phyloP scores from a whole-genome alignment of 495 filamentous ascomycete species.

The Penicillium canariense region DNA sequence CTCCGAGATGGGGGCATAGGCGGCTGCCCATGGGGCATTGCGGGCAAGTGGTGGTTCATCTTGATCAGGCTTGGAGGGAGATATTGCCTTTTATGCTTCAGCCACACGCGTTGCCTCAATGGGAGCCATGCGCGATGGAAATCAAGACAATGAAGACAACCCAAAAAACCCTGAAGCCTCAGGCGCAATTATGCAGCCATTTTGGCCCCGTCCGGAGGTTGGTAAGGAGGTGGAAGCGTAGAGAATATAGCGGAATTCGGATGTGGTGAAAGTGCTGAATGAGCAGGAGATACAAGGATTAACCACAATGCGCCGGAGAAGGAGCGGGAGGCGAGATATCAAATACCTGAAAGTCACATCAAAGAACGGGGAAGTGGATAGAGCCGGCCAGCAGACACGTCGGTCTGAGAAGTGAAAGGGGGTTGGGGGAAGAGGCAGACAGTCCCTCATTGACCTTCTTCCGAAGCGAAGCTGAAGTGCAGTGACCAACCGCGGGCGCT shows the following conservation, averaged over 20 bases:
- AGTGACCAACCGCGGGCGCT: constrained; percentile 10
- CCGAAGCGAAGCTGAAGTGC: constrained; percentile 25
- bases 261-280: constrained; percentile 8
- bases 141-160: constrained; percentile 16
- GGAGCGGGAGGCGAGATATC: neutral
- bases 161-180: constrained; percentile 16
- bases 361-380: neutral
- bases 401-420: constrained; percentile 1
- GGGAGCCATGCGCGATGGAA: constrained; percentile 42
- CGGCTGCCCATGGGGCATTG: constrained; percentile 55
- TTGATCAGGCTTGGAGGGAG: constrained; percentile 39
- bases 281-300: constrained; percentile 10
- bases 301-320: constrained; percentile 8
- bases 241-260: constrained; percentile 8
- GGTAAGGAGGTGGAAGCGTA: constrained; percentile 9
- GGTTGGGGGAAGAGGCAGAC: neutral
- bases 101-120: constrained; percentile 47
- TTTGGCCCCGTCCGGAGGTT: constrained; percentile 22
- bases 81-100: constrained; percentile 39
- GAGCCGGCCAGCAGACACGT: neutral
- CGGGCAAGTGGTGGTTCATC: constrained; percentile 57
- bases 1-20: constrained; percentile 49
- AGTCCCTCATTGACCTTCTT: constrained; percentile 14
- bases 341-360: constrained; percentile 5
- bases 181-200: constrained; percentile 40